These are phyloP conservation scores for Syncephalastrum contaminatum DNA, from an alignment of 371 early-diverging fungal genomes.

Conservation along the genomic window DNA sequence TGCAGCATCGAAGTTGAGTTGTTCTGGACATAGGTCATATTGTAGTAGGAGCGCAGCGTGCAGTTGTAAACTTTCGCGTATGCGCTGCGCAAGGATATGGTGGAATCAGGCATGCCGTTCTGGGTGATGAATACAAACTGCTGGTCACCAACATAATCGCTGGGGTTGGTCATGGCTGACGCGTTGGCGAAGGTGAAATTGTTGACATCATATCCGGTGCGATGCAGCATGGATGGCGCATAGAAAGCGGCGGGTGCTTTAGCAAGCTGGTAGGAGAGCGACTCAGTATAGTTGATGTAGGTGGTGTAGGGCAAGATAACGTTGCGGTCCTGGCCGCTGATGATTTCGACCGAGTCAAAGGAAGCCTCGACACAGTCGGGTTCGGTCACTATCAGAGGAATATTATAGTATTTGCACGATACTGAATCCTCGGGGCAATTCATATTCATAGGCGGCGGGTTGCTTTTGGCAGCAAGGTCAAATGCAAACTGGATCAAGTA, in stretches of 20 bases:
- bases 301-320: no score
- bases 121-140: constrained; percentile 14
- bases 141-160: constrained; percentile 26
- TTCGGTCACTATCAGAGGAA: no score
- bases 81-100: background rate
- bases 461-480: background rate
- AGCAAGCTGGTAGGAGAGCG: no score
- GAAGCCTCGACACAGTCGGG: no score
- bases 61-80: constrained; percentile 2
- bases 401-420: no score
- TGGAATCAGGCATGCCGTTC: background rate
- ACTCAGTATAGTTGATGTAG: no score
- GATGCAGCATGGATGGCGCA: constrained; percentile 23
- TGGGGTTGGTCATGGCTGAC: constrained; percentile 13
- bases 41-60: constrained; percentile 4
- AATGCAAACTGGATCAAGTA: background rate
- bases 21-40: background rate
- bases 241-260: constrained; percentile 16
- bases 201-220: constrained; percentile 23
- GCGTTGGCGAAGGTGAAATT: constrained; percentile 12
- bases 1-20: background rate
- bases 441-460: background rate
- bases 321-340: no score
- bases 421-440: background rate
- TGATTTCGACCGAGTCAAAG: no score